phyloP scores from a whole-genome alignment of 2,329 filamentous ascomycete species.

The Aspergillus hiratsukae region DNA sequence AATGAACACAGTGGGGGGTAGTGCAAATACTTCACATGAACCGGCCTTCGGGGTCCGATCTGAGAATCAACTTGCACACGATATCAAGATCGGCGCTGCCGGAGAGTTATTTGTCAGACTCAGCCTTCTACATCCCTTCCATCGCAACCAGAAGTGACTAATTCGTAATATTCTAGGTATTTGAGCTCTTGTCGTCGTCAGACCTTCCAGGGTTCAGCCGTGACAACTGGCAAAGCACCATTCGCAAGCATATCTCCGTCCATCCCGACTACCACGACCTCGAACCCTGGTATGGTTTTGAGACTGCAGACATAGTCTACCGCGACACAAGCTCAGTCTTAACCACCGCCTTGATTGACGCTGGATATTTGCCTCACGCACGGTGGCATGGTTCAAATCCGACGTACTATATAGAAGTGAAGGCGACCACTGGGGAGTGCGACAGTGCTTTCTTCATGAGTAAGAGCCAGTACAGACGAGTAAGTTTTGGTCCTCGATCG shows the following conservation, averaged over 20 bases:
- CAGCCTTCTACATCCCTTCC: neutral
- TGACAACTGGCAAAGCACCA: slow-evolving; percentile 48
- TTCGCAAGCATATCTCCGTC: slow-evolving; percentile 38
- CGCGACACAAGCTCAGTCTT: slow-evolving; percentile 2
- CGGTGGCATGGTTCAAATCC: slow-evolving; percentile 24
- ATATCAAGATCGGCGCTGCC: slow-evolving; percentile 5
- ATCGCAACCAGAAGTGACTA: too few relatives aligned
- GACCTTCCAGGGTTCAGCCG: slow-evolving; percentile 27
- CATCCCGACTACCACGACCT: slow-evolving; percentile 43
- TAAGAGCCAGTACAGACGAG: slow-evolving; percentile 41
- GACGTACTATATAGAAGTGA: slow-evolving; percentile 50
- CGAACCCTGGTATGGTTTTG: slow-evolving; percentile 35
- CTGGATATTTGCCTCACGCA: slow-evolving; percentile 4
- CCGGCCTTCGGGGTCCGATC: neutral
- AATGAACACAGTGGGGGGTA: too few relatives aligned
- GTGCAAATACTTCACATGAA: neutral
- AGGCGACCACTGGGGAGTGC: slow-evolving; percentile 41
- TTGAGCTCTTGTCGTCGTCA: slow-evolving; percentile 5
- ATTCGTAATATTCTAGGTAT: slow-evolving; percentile 4
- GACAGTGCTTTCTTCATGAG: slow-evolving; percentile 47
- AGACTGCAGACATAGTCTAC: slow-evolving; percentile 50
- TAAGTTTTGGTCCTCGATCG: slow-evolving; percentile 20
- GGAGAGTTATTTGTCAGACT: slow-evolving; percentile 10
- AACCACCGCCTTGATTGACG: slow-evolving; percentile 8
- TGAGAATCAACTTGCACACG: slow-evolving; percentile 4